Conservation (phyloP, 352 stramenopile genomes). For the Aphanomyces cochlioides region DNA sequence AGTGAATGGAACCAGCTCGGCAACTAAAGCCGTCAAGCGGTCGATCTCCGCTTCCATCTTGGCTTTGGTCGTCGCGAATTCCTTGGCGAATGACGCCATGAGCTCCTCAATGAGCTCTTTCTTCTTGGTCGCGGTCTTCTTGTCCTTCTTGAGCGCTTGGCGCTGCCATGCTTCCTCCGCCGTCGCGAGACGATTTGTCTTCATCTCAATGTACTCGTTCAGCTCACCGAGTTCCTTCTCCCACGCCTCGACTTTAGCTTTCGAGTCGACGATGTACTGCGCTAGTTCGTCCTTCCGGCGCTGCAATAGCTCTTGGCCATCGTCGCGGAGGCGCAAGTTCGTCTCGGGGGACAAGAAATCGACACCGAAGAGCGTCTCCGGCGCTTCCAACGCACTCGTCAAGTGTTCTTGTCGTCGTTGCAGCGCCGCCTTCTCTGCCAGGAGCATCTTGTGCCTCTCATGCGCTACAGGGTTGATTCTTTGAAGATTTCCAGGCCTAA, state of each 20-base stretch:
- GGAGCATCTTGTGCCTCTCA: conserved; percentile 10
- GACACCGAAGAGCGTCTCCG: conserved; percentile 46
- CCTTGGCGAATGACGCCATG: conserved; percentile 40
- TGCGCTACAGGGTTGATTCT: conserved; percentile 7
- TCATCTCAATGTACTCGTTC: conserved; percentile 69
- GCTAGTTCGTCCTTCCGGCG: conserved; percentile 56
- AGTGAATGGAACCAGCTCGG: conserved; percentile 70
- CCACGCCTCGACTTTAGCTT: conserved; percentile 54
- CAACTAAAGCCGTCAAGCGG: conserved; percentile 56
- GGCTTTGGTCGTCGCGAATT: conserved; percentile 51
- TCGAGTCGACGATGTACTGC: conserved; percentile 56
- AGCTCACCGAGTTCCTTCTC: conserved; percentile 63
- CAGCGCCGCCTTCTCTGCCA: not conserved
- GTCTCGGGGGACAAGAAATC: conserved; percentile 62
- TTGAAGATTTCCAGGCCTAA: not conserved
- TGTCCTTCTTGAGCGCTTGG: conserved; percentile 73
- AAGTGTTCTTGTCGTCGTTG: not conserved
- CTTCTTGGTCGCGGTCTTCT: conserved; percentile 72
- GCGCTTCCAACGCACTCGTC: conserved; percentile 43
- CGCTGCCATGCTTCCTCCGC: conserved; percentile 80
- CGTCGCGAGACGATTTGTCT: conserved; percentile 68
- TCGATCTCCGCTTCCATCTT: conserved; percentile 65
- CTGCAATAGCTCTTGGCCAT: conserved; percentile 45
- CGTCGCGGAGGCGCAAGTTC: conserved; percentile 60
- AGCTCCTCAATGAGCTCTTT: conserved; percentile 54